phyloP scores from a whole-genome alignment of 805 yeast species.

The Kregervanrija pseudodelftensis region DNA sequence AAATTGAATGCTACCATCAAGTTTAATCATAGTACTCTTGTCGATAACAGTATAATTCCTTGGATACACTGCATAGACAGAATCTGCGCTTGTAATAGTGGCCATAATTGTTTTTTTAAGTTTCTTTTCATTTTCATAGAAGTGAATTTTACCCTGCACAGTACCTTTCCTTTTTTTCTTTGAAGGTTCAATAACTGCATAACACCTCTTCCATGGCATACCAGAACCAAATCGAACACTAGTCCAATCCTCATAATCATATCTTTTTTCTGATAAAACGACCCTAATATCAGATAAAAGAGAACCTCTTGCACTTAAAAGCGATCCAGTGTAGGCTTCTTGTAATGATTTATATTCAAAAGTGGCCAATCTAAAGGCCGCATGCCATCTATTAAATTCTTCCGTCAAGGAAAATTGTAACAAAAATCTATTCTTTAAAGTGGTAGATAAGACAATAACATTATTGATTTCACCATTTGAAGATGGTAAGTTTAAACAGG shows the following conservation, averaged over 20 bases:
- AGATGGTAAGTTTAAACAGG: constrained; percentile 58
- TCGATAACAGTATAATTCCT: constrained; percentile 76
- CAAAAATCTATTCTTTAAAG: constrained; percentile 80
- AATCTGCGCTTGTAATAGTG: constrained; percentile 56
- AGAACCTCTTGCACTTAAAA: constrained; percentile 86
- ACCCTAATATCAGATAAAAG: constrained; percentile 80
- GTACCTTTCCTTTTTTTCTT: constrained; percentile 37
- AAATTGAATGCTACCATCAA: constrained; percentile 74
- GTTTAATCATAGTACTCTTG: constrained; percentile 78
- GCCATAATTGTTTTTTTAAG: constrained; percentile 75
- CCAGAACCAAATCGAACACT: constrained; percentile 94
- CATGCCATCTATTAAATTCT: constrained; percentile 68
- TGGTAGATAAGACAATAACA: constrained; percentile 85
- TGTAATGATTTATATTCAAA: constrained; percentile 81
- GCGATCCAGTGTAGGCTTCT: constrained; percentile 94
- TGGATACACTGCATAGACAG: constrained; percentile 90
- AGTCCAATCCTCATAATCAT: constrained; percentile 89
- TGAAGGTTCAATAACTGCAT: constrained; percentile 79
- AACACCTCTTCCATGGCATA: constrained; percentile 96
- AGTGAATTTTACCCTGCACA: constrained; percentile 61
- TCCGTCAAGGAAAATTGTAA: constrained; percentile 66
- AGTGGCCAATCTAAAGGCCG: constrained; percentile 72
- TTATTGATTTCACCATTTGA: constrained; percentile 62
- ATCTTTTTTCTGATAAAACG: constrained; percentile 76
- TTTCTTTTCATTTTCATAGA: constrained; percentile 76